Percentiles rank a stretch among this genome's conserved stretches.
These are phyloP conservation scores for Volvariella surrecta DNA, from an alignment of 1,284 basidiomycete genomes.

Conservation along the genomic window DNA sequence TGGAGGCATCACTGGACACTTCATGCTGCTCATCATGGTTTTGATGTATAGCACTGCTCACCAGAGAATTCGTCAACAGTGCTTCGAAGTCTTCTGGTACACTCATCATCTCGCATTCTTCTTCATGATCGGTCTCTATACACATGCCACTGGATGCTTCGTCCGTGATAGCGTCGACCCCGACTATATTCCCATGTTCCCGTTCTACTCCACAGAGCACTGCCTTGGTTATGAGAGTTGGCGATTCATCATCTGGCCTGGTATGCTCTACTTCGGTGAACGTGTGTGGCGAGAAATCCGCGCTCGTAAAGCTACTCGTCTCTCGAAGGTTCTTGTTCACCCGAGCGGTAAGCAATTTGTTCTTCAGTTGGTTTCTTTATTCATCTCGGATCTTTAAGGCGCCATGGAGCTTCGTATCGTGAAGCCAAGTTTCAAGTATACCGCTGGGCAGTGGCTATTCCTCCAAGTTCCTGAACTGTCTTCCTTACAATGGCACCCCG, in stretches of 20 bases:
- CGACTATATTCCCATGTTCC: conserved; percentile 59
- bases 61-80: conserved; percentile 74
- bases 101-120: conserved; percentile 89
- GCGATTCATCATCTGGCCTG: conserved; percentile 84
- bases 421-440: conserved; percentile 85
- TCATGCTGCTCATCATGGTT: conserved; percentile 85
- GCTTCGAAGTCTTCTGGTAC: conserved; percentile 92
- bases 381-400: conserved; percentile 25
- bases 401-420: conserved; percentile 86
- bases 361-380: conserved; percentile 1
- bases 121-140: conserved; percentile 82
- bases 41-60: conserved; percentile 82
- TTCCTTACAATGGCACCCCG: conserved; percentile 85
- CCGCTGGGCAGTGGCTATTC: conserved; percentile 87
- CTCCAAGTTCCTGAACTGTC: conserved; percentile 81
- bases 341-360: conserved; percentile 66
- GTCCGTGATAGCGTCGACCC: conserved; percentile 74
- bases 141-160: conserved; percentile 88
- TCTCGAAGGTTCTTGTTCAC: conserved; percentile 76
- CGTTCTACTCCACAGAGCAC: conserved; percentile 75
- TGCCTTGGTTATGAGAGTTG: conserved; percentile 85
- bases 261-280: conserved; percentile 80
- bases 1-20: conserved; percentile 83
- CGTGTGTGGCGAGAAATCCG: conserved; percentile 74
- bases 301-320: conserved; percentile 61